These are phyloP conservation scores for Hyphopichia wangnamkhiaoensis DNA, from an alignment of 1,139 yeast genomes.

Conservation along the genomic window DNA sequence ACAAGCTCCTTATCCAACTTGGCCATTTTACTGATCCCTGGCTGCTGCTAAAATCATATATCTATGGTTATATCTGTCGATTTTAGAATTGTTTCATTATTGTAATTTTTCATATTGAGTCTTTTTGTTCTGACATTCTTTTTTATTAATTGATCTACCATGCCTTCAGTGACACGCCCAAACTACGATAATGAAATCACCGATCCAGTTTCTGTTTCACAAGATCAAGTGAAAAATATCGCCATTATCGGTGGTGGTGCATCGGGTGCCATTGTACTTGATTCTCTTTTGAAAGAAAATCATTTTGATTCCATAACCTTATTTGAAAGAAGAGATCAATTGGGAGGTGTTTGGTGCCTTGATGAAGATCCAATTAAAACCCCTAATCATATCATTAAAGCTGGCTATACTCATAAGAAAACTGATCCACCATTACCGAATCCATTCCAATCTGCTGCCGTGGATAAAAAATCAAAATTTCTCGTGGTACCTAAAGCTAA, in stretches of 20 bases:
- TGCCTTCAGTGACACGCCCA: constrained; percentile 11
- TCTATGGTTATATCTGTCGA: too few relatives aligned
- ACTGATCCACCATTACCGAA: constrained; percentile 34
- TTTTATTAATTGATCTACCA: constrained; percentile 2
- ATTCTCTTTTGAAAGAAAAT: constrained; percentile 35
- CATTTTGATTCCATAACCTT: constrained; percentile 22
- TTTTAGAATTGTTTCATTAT: too few relatives aligned
- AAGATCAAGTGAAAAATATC: constrained; percentile 23
- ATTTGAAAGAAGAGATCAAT: constrained; percentile 27
- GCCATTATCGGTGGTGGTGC: constrained; percentile 59
- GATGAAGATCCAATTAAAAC: constrained; percentile 22
- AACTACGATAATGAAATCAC: constrained; percentile 1
- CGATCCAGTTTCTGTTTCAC: constrained; percentile 10
- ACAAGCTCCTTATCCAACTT: too few relatives aligned
- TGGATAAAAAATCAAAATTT: constrained; percentile 4
- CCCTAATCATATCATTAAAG: constrained; percentile 23
- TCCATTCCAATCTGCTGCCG: constrained; percentile 19
- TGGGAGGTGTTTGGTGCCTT: constrained; percentile 38
- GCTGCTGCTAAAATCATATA: too few relatives aligned
- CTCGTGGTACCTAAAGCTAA: constrained; percentile 10
- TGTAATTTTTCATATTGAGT: too few relatives aligned
- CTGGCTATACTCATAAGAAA: constrained; percentile 20
- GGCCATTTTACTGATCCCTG: neutral
- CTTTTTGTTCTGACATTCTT: too few relatives aligned
- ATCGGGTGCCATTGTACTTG: constrained; percentile 48